These are phyloP conservation scores for Hymenotorrendiella dingleyae DNA, from an alignment of 2,329 filamentous ascomycete species.

Conservation along the genomic window DNA sequence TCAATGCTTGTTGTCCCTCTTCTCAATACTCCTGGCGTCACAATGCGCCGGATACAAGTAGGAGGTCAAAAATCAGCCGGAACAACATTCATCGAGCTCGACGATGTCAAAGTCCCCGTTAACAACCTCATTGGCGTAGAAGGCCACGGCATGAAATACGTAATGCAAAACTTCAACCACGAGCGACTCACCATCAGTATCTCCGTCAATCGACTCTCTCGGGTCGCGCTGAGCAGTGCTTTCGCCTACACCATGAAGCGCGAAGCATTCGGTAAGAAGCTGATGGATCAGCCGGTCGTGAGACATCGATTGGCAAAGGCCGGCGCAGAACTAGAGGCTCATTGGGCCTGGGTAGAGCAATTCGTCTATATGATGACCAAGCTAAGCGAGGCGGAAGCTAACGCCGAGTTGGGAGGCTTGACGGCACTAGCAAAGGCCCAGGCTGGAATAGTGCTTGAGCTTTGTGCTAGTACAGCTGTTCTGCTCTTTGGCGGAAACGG, in stretches of 20 bases:
- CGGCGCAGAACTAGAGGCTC: constrained; percentile 60
- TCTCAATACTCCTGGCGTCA: constrained; percentile 60
- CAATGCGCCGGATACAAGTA: constrained; percentile 62
- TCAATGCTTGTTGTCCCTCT: constrained; percentile 65
- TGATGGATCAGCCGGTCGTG: constrained; percentile 71
- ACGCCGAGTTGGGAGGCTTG: constrained; percentile 61
- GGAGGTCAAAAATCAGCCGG: constrained; percentile 58
- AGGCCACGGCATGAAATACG: constrained; percentile 66
- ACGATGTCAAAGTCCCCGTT: constrained; percentile 66
- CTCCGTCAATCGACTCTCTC: constrained; percentile 54
- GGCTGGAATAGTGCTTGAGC: constrained; percentile 63
- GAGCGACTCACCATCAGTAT: constrained; percentile 65
- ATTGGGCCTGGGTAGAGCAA: constrained; percentile 68
- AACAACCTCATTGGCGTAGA: constrained; percentile 66
- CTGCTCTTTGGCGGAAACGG: constrained; percentile 71
- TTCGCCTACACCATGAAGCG: constrained; percentile 59
- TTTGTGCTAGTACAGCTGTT: constrained; percentile 63
- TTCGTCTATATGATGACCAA: constrained; percentile 64
- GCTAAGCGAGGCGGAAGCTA: constrained; percentile 52
- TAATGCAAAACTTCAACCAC: constrained; percentile 78
- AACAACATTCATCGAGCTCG: constrained; percentile 70
- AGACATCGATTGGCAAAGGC: constrained; percentile 66
- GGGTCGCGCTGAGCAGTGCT: constrained; percentile 53
- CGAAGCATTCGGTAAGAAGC: constrained; percentile 60
- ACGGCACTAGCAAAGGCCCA: constrained; percentile 70